Conservation (phyloP, 192 early-diverging fungal genomes). For the Linnemannia schmuckeri region DNA sequence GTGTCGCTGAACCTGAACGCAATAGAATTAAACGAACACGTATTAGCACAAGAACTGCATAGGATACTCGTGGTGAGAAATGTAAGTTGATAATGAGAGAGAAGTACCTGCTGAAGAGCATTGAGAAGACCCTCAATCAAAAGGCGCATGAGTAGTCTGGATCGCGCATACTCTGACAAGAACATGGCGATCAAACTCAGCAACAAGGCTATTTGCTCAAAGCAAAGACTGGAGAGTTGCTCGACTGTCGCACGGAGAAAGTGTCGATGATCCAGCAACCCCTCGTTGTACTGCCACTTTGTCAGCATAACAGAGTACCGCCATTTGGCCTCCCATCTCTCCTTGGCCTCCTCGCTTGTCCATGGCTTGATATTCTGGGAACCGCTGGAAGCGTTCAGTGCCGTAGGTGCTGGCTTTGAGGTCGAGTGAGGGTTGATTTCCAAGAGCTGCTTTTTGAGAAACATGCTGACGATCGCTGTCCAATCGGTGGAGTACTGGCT, state of each 20-base stretch:
- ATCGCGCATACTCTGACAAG: constrained; percentile 64
- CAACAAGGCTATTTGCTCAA: constrained; percentile 59
- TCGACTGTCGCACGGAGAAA: constrained; percentile 65
- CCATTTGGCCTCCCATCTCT: constrained; percentile 61
- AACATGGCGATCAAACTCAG: constrained; percentile 66
- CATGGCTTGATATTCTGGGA: constrained; percentile 57
- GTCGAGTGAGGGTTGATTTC: constrained; percentile 56
- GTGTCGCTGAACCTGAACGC: constrained; percentile 40
- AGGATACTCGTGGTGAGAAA: neutral
- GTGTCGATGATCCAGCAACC: constrained; percentile 64
- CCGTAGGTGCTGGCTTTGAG: constrained; percentile 18
- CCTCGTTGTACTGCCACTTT: constrained; percentile 70
- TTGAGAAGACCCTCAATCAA: constrained; percentile 67
- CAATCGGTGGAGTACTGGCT: constrained; percentile 56
- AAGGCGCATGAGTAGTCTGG: constrained; percentile 64
- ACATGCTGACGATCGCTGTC: constrained; percentile 59
- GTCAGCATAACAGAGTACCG: constrained; percentile 65
- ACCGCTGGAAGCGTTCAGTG: constrained; percentile 38
- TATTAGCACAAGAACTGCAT: neutral
- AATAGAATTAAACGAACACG: neutral
- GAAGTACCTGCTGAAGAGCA: constrained; percentile 62
- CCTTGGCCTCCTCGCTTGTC: constrained; percentile 58
- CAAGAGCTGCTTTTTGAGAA: constrained; percentile 60
- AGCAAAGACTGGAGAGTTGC: constrained; percentile 44
- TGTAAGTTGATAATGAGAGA: neutral